phyloP scores from a whole-genome alignment of 306 rosid species.

The Cucumis hystrix region DNA sequence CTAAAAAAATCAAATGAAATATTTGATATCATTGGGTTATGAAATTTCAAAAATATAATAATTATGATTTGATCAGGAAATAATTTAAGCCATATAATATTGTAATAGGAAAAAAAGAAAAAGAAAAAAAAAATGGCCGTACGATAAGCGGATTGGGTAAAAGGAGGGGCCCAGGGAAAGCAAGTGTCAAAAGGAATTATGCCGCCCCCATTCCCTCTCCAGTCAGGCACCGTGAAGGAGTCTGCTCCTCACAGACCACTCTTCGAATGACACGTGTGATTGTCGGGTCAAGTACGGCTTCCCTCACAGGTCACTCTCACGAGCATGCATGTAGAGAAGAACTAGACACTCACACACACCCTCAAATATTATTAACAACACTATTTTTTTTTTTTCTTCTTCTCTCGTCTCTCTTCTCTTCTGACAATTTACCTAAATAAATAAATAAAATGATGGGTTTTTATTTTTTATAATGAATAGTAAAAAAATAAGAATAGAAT shows the following conservation, averaged over 20 bases:
- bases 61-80: conserved; percentile 1
- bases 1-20: background rate
- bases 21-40: background rate
- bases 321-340: conserved; percentile 1
- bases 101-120: background rate
- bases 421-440: background rate
- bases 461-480: background rate
- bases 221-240: conserved; percentile 7
- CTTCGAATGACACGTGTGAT: background rate
- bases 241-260: background rate
- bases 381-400: background rate
- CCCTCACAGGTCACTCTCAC: conserved; percentile 8
- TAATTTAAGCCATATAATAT: background rate
- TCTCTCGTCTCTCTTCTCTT: no score
- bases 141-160: background rate
- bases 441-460: background rate
- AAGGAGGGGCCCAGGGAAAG: background rate
- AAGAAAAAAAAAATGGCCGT: background rate
- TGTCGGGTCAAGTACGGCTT: conserved; percentile 10
- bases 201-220: conserved; percentile 9
- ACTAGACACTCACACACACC: background rate
- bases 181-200: conserved; percentile 7
- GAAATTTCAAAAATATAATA: background rate
- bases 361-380: background rate
- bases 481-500: background rate